Base-by-base conservation (phyloP, 2,329 filamentous ascomycete species). In the Didymella keratinophila region DNA sequence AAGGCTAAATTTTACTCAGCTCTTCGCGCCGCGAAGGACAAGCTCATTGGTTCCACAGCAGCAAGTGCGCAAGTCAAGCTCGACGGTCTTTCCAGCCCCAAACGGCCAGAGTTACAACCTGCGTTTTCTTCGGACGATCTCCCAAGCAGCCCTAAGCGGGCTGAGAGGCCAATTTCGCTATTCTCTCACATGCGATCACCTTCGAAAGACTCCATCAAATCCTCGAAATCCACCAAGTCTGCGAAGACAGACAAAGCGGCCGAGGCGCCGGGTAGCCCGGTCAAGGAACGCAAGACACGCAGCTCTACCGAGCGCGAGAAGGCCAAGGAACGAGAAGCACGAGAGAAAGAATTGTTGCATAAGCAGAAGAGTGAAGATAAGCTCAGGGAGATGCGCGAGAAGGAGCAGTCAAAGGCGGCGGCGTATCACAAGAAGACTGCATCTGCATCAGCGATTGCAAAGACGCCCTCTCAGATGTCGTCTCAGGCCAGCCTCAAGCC, bases 1-100 rank as follows among this genome's bases (percentile, higher is more conserved):
- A 98, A 97, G 79, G 92, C 91, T 71, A 96, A 93, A 74, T 82
- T 98, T 46, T 96, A 94, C 45, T 96, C 93, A 10, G 93, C 97
- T 59, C 82, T 97, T 68, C 93, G 93, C 77, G 91, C 89, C 54
- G 95, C 93, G 4, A 94, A 91, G 75, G 91, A 89, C 14, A 85
- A 97, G 47, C 89, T 97, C 62, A 92, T 89, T 18, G 96, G 90
- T 66, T 94, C 84, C 61, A 86, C 83, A 58, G 81, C 83, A 43
- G 76, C 83, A 12, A 86, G 85, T 61, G 84, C 84, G 44, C 83
- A 86, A 43, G 83, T 83, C 2, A 87, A 84, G 65, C 72, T 86
- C 59, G 86, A 88, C 61, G 80, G 80, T 28, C 78, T 83, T 23
- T 63, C 72, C 57, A 71, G 68, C 48, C 70, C 72, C 8, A 62